These are phyloP conservation scores for Aspergillus funiculosus DNA, from an alignment of 495 filamentous ascomycete species.

Conservation along the genomic window DNA sequence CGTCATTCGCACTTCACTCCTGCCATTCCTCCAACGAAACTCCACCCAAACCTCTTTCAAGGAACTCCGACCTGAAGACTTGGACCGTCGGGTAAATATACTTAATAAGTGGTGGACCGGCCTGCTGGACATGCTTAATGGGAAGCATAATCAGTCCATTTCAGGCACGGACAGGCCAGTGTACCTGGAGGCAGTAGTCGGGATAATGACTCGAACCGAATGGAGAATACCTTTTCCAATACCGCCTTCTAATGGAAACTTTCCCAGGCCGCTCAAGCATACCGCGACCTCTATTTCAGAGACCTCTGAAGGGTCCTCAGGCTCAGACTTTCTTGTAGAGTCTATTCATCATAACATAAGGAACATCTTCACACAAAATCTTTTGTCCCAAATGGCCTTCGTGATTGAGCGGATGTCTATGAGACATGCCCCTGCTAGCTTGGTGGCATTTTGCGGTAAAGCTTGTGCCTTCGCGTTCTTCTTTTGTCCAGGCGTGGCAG, in stretches of 20 bases:
- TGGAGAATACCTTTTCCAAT: conserved; percentile 70
- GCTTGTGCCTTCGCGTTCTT: conserved; percentile 94
- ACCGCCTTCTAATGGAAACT: conserved; percentile 22
- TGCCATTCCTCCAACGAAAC: conserved; percentile 79
- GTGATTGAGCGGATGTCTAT: conserved; percentile 90
- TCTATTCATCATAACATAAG: conserved; percentile 93
- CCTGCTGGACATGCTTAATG: conserved; percentile 78
- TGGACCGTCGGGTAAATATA: conserved; percentile 76
- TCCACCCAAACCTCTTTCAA: conserved; percentile 64
- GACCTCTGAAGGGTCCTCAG: conserved; percentile 38
- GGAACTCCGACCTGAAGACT: conserved; percentile 68
- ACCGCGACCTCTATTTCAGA: conserved; percentile 38
- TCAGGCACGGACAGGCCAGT: conserved; percentile 73
- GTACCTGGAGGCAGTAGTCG: conserved; percentile 73
- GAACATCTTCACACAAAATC: conserved; percentile 80
- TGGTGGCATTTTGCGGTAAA: conserved; percentile 92
- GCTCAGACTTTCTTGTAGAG: conserved; percentile 76
- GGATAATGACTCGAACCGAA: conserved; percentile 88
- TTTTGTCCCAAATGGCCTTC: conserved; percentile 80
- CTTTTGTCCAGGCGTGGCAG: conserved; percentile 85
- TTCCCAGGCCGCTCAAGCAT: conserved; percentile 30
- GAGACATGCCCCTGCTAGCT: conserved; percentile 79
- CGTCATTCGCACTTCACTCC: conserved; percentile 67
- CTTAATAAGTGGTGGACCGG: conserved; percentile 96
- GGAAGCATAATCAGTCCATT: conserved; percentile 63